Evolutionary conservation across 371 early-diverging fungal species (phyloP), one percentile per base, ranked within the genome.

Genomic region (Zopfochytrium polystomum): DNA sequence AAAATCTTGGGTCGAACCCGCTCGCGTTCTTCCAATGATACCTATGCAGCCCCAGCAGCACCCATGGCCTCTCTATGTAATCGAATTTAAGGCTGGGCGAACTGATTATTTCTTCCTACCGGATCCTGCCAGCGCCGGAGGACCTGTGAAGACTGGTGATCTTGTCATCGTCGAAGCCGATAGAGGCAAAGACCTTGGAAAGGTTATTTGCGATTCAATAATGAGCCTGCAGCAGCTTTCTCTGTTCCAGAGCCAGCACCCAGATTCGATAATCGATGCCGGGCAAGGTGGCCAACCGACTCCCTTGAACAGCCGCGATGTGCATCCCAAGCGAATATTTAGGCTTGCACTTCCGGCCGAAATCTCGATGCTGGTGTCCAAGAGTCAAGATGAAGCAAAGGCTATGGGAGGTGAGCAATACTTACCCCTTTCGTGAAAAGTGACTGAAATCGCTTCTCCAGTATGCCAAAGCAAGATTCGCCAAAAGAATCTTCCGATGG

Each of bases 101-200:
- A 84, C 79, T 20, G 92, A 92, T 62, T 78, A 83, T 48, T 91
- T 85, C 70, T 90, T 87, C 69, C 61, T 83, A 3, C 63, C 83
- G 4, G 87, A 87, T 13, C 71, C 67, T 25, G 57, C 54, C 35
- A 27, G 55, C 6, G 63, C 64, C n/a, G 71, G 71, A 1, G 60
- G 79, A 42, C 58, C 70, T 22, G 69, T 87, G 31, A 85, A 85
- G 52, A 63, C 76, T 3, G 87, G 88, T 6, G 92, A 91, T 60
- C 74, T 88, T 44, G 95, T 92, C 13, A 90, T 97, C 68, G 95
- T 95, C 0, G 95, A 97, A 73, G 98, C 93, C 2, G 98, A 97
- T 68, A 86, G 98, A 31, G 98, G 96, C 22, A 89, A 90, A 48
- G 98, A 97, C 68, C 74, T 97, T 35, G 98, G 98, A 15, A 86